Conservation (phyloP, 225 moss, liverwort and hornwort genomes). For the Ulota crispa region DNA sequence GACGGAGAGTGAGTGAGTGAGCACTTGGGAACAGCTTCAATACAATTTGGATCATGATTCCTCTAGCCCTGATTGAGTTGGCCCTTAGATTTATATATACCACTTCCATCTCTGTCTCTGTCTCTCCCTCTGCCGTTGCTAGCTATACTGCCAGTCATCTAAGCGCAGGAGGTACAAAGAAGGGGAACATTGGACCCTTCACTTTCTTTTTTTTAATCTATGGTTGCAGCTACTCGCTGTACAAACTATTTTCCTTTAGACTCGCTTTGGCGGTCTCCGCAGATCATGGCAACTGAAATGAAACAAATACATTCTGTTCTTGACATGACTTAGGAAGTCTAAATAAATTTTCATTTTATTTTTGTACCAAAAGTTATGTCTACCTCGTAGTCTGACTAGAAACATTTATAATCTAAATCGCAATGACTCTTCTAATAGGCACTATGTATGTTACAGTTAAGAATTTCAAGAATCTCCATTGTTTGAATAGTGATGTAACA, state of each 20-base stretch:
- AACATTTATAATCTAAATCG: too few relatives aligned
- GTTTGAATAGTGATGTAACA: too few relatives aligned
- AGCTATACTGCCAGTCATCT: constrained; percentile 1
- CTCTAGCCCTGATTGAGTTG: neutral
- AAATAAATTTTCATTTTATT: rapidly evolving
- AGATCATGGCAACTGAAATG: constrained; percentile 1
- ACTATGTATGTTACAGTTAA: neutral
- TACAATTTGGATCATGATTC: constrained; percentile 23
- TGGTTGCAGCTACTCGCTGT: constrained; percentile 44
- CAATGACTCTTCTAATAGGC: neutral
- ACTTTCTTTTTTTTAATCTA: neutral
- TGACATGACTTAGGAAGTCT: neutral
- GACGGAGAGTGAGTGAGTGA: neutral
- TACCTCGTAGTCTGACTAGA: too few relatives aligned
- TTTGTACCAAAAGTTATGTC: too few relatives aligned
- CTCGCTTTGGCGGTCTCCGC: neutral
- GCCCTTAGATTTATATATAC: neutral
- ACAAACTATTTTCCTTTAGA: constrained; percentile 10
- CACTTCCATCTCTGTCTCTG: neutral
- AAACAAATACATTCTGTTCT: neutral
- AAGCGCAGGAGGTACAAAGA: constrained; percentile 21
- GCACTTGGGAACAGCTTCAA: constrained; percentile 18
- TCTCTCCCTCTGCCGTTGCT: neutral
- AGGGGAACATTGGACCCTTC: neutral
- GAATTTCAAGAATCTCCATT: too few relatives aligned